phyloP scores from a whole-genome alignment of 805 yeast species.

The Debaryomyces prosopidis region DNA sequence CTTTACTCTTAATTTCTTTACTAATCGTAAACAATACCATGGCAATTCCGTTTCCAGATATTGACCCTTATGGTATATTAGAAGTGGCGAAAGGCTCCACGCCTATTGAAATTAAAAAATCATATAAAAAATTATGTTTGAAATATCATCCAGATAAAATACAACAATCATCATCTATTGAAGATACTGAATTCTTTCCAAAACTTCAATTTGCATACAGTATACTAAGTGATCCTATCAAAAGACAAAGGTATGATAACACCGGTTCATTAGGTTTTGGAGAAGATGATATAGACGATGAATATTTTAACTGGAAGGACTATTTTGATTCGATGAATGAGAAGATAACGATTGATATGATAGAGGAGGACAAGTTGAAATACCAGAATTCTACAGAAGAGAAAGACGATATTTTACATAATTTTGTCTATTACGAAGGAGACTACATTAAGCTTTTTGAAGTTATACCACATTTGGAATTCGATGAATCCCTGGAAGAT shows the following conservation, averaged over 20 bases:
- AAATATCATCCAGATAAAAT: conserved; percentile 73
- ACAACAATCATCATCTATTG: conserved; percentile 22
- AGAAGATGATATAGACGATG: conserved; percentile 37
- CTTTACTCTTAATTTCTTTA: background rate
- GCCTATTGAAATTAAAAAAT: conserved; percentile 60
- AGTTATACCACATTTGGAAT: conserved; percentile 73
- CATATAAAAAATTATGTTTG: conserved; percentile 65
- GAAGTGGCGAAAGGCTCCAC: conserved; percentile 41
- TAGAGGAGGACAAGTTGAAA: conserved; percentile 63
- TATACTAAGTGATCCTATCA: conserved; percentile 58
- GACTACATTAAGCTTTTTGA: conserved; percentile 72
- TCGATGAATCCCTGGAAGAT: conserved; percentile 56
- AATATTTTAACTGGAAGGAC: conserved; percentile 56
- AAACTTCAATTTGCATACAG: conserved; percentile 74
- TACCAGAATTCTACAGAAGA: conserved; percentile 69
- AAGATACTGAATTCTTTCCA: conserved; percentile 48
- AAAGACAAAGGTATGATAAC: conserved; percentile 60
- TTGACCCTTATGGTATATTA: conserved; percentile 63
- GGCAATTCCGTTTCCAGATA: conserved; percentile 50
- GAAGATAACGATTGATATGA: conserved; percentile 60
- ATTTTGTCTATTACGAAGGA: conserved; percentile 61
- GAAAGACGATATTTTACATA: conserved; percentile 57
- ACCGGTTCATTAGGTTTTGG: conserved; percentile 57
- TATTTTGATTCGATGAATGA: conserved; percentile 50
- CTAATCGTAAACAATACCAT: conserved; percentile 8